Conservation (phyloP, 352 stramenopile species). For the Globisporangium solare region DNA sequence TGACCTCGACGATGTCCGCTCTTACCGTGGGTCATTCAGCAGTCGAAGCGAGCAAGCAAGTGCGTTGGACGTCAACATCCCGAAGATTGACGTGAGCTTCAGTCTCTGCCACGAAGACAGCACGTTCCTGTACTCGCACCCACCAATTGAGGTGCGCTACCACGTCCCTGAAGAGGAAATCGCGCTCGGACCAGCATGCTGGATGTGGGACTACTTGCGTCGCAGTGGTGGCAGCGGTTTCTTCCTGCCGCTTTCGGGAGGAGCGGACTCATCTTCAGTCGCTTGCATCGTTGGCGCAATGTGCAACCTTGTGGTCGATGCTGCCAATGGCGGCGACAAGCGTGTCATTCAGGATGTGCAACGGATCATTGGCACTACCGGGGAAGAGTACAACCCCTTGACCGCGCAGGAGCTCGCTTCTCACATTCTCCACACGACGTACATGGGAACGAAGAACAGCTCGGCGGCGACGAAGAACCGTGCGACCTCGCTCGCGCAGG, state of each 20-base stretch:
- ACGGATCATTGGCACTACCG: constrained; percentile 63
- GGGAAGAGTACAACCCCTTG: constrained; percentile 47
- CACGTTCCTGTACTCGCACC: constrained; percentile 29
- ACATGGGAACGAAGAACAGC: constrained; percentile 97
- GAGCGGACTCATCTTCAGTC: constrained; percentile 95
- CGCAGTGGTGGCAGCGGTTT: constrained; percentile 83
- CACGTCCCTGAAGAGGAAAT: constrained; percentile 96
- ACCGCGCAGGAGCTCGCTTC: constrained; percentile 89
- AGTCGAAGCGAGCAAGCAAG: constrained; percentile 94
- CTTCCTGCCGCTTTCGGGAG: constrained; percentile 95
- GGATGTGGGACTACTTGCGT: constrained; percentile 98
- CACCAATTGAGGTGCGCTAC: constrained; percentile 63
- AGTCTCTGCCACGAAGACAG: constrained; percentile 60
- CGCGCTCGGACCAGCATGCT: constrained; percentile 95
- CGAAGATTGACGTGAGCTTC: constrained; percentile 67
- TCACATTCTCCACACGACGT: constrained; percentile 94
- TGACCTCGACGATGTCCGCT: constrained; percentile 96
- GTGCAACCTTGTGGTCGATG: constrained; percentile 92
- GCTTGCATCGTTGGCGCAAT: constrained; percentile 97
- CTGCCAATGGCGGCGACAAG: constrained; percentile 63
- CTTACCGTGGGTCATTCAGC: constrained; percentile 91
- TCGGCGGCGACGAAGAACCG: constrained; percentile 89
- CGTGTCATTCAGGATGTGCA: constrained; percentile 86
- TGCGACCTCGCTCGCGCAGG: constrained; percentile 80
- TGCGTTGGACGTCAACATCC: constrained; percentile 48